phyloP scores from a whole-genome alignment of 78 protist species.

The Dictyostelium capitatum region DNA sequence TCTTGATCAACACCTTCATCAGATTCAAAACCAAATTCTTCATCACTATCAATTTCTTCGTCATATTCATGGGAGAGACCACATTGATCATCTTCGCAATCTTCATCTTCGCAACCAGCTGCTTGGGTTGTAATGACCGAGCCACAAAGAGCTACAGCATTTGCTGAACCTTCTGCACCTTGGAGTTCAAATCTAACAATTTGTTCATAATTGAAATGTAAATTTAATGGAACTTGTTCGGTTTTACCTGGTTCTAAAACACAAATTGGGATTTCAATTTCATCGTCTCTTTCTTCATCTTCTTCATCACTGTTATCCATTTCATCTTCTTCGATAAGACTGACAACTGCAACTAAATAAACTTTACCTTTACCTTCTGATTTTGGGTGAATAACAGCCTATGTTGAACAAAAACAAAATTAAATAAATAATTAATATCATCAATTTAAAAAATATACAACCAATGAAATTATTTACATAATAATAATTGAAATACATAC shows the following conservation, averaged over 20 bases:
- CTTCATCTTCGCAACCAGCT: slow-evolving; percentile 2
- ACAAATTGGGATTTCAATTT: slow-evolving; percentile 17
- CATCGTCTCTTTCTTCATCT: neutral
- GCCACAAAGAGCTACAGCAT: slow-evolving; percentile 1
- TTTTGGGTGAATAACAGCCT: slow-evolving; percentile 15
- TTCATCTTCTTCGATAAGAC: neutral
- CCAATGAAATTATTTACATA: too few relatives aligned
- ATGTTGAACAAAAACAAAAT: too few relatives aligned
- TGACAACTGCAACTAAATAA: slow-evolving; percentile 19
- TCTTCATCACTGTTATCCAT: neutral
- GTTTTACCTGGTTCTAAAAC: slow-evolving; percentile 24
- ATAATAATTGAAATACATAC: too few relatives aligned
- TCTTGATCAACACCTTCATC: neutral
- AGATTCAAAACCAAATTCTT: neutral
- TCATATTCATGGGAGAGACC: neutral
- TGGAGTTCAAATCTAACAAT: slow-evolving; percentile 1
- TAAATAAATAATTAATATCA: too few relatives aligned
- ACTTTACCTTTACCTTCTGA: neutral
- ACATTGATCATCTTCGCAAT: slow-evolving; percentile 24
- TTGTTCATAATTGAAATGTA: neutral
- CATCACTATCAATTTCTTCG: slow-evolving; percentile 25
- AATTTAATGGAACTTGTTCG: neutral
- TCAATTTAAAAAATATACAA: too few relatives aligned
- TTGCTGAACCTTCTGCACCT: neutral
- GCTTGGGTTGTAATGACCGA: neutral